A percentile compares a stretch with the other conserved stretches of the same genome.
Conservation (phyloP, 139 green algal species). For the Chlorella vulgaris region DNA sequence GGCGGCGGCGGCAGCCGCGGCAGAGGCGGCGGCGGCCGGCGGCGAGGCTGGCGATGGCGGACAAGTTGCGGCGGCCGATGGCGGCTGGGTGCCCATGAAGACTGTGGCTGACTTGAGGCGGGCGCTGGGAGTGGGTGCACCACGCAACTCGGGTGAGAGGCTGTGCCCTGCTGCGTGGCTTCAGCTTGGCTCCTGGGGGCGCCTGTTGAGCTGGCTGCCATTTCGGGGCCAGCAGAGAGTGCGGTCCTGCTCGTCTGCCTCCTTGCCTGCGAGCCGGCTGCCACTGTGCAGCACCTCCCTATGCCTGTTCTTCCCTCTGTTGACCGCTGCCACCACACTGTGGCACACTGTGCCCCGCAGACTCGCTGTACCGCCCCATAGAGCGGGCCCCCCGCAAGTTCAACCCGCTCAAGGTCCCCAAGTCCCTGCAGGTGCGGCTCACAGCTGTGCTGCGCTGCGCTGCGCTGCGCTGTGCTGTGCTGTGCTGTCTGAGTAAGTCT, state of each 20-base stretch:
- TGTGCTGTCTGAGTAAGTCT: no score
- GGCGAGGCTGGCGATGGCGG: background rate
- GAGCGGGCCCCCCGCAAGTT: slow-evolving; percentile 84
- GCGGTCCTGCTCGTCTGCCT: no score
- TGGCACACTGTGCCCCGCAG: slow-evolving; percentile 18
- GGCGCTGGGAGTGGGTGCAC: slow-evolving; percentile 75
- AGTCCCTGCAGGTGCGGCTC: slow-evolving; percentile 66
- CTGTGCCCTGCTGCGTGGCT: background rate
- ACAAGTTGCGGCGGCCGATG: no score
- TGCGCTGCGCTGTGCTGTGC: background rate
- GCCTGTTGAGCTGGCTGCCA: no score
- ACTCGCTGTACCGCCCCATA: slow-evolving; percentile 91
- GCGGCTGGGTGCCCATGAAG: slow-evolving; percentile 83
- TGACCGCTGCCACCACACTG: background rate
- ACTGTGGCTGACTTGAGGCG: slow-evolving; percentile 90
- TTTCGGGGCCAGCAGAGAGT: no score
- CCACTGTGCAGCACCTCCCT: background rate
- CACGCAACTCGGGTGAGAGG: slow-evolving; percentile 57
- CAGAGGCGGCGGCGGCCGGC: background rate
- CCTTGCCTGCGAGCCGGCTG: no score
- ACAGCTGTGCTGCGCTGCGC: background rate
- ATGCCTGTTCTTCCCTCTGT: background rate
- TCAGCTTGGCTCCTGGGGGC: background rate
- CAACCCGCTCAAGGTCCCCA: slow-evolving; percentile 92
- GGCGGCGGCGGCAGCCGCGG: background rate